These are phyloP conservation scores for Calonectria montana DNA, from an alignment of 2,329 filamentous ascomycete genomes.

Conservation along the genomic window DNA sequence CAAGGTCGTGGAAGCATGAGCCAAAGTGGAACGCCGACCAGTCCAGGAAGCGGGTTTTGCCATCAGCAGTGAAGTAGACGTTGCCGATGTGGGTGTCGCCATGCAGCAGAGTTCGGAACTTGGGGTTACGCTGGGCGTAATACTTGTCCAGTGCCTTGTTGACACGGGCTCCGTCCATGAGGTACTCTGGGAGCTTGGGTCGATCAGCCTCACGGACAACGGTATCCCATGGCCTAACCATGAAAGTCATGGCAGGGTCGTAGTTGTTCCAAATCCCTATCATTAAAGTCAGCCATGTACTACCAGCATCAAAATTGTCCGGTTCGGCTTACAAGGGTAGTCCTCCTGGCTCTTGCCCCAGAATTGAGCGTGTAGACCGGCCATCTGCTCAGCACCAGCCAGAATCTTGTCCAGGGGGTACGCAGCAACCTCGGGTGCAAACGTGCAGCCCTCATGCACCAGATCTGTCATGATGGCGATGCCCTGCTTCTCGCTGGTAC, in stretches of 20 bases:
- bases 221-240: slow-evolving; percentile 43
- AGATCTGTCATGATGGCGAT: slow-evolving; percentile 54
- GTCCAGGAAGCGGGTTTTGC: slow-evolving; percentile 53
- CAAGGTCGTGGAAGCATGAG: slow-evolving; percentile 56
- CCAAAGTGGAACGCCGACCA: slow-evolving; percentile 55
- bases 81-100: slow-evolving; percentile 58
- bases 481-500: slow-evolving; percentile 48
- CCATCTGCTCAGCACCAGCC: slow-evolving; percentile 53
- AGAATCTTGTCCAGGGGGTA: slow-evolving; percentile 48
- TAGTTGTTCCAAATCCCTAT: slow-evolving; percentile 50
- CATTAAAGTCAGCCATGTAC: not conserved
- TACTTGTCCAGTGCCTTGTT: slow-evolving; percentile 51
- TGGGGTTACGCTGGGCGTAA: slow-evolving; percentile 50
- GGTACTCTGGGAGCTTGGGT: slow-evolving; percentile 49
- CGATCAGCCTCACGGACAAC: slow-evolving; percentile 45
- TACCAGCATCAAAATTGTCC: accelerated
- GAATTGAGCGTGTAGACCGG: slow-evolving; percentile 52
- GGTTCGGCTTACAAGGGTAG: slow-evolving; percentile 37
- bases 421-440: slow-evolving; percentile 45
- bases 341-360: slow-evolving; percentile 45
- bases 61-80: slow-evolving; percentile 52
- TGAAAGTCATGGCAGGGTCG: slow-evolving; percentile 50
- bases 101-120: slow-evolving; percentile 54
- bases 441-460: slow-evolving; percentile 45
- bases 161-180: slow-evolving; percentile 49